phyloP scores from a whole-genome alignment of 495 filamentous ascomycete genomes.

The Penicillium simplicissimum region DNA sequence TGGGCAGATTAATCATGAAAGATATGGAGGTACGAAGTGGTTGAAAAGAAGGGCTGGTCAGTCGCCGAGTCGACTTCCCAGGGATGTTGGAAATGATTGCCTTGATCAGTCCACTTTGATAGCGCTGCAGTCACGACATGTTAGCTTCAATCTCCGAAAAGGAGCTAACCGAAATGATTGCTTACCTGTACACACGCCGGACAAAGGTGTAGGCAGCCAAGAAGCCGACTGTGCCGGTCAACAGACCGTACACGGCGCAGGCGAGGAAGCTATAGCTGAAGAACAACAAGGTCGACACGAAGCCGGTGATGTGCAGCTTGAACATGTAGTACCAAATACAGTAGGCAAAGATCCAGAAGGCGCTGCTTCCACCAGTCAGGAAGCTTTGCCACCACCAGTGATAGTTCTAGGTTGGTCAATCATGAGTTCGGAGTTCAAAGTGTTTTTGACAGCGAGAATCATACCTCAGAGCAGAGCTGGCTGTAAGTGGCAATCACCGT shows the following conservation, averaged over 20 bases:
- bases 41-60: neutral
- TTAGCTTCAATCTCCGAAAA: neutral
- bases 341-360: slow-evolving; percentile 85
- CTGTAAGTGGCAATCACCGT: slow-evolving; percentile 88
- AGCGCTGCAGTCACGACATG: slow-evolving; percentile 23
- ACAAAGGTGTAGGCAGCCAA: slow-evolving; percentile 88
- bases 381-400: slow-evolving; percentile 98
- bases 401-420: slow-evolving; percentile 62
- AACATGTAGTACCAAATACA: slow-evolving; percentile 85
- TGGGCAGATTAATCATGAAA: slow-evolving; percentile 25
- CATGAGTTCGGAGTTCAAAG: too few relatives aligned
- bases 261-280: slow-evolving; percentile 83
- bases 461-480: slow-evolving; percentile 75
- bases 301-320: slow-evolving; percentile 80
- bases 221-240: slow-evolving; percentile 87
- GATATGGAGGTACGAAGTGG: neutral
- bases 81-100: neutral
- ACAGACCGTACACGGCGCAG: slow-evolving; percentile 78
- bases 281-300: slow-evolving; percentile 79
- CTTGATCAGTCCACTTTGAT: slow-evolving; percentile 42
- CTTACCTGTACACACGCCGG: slow-evolving; percentile 80
- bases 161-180: neutral
- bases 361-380: slow-evolving; percentile 74
- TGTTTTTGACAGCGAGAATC: slow-evolving; percentile 13
- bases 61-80: neutral